Conservation (phyloP, 1,284 basidiomycete genomes). For the Spongispora temasekensis region DNA sequence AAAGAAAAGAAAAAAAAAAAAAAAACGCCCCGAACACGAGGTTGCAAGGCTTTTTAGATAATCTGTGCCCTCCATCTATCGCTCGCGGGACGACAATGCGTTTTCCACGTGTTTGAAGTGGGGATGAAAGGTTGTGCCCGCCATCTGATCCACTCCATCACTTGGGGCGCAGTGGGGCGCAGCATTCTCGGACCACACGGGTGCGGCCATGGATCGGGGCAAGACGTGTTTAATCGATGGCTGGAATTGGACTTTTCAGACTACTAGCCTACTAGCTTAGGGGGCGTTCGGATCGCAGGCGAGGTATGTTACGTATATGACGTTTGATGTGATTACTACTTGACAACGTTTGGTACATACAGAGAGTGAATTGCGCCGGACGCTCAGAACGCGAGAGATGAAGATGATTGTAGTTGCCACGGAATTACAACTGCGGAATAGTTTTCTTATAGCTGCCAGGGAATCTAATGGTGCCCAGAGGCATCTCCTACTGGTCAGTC, state of each 20-base stretch:
- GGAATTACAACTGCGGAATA: no score
- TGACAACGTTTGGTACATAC: no score
- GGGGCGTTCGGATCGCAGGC: neutral
- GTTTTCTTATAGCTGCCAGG: no score
- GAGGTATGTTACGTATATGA: neutral
- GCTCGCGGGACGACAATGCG: conserved; percentile 20
- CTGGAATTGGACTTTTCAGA: neutral
- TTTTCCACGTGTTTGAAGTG: conserved; percentile 25
- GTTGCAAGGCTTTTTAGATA: conserved; percentile 28
- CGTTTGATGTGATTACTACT: neutral
- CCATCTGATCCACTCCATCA: no score
- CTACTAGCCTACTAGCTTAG: no score
- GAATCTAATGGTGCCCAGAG: no score
- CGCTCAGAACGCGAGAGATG: neutral
- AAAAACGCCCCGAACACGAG: conserved; percentile 26
- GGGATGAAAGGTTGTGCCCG: conserved; percentile 5
- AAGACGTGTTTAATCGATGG: neutral
- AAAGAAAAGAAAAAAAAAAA: no score
- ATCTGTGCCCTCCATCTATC: conserved; percentile 20
- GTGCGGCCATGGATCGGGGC: conserved; percentile 16
- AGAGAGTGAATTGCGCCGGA: neutral
- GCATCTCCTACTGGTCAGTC: no score
- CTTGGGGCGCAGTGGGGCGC: no score
- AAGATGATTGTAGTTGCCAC: no score
- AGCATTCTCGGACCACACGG: conserved; percentile 7